Evolutionary conservation across 2,329 filamentous ascomycete genomes (phyloP).

Genomic region (Fusarium xylarioides): DNA sequence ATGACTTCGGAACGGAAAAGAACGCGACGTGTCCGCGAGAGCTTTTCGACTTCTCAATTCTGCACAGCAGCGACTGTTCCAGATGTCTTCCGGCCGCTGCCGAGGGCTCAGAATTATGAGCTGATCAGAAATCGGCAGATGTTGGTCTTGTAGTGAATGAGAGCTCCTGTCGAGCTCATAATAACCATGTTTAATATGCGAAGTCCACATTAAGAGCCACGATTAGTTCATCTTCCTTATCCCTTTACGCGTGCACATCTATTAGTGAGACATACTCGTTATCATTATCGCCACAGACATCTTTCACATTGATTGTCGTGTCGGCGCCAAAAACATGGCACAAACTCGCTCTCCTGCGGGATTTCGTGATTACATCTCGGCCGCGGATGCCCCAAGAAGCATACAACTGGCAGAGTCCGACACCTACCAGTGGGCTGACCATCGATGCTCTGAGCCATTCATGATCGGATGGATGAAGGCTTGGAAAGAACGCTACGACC

Average conservation of each 20-base stretch:
- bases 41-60: not conserved
- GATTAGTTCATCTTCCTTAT: not conserved
- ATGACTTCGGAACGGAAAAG: not conserved
- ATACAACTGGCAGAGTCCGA: conserved; percentile 17
- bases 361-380: conserved; percentile 23
- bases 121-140: not conserved
- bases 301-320: no score
- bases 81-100: not conserved
- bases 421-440: conserved; percentile 19
- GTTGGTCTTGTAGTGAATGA: not conserved
- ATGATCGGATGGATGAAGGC: conserved; percentile 26
- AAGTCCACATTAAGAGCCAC: not conserved
- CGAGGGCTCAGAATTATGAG: not conserved
- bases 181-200: not conserved
- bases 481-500: conserved; percentile 10
- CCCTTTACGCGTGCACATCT: not conserved
- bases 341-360: not conserved
- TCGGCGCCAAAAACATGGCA: not conserved
- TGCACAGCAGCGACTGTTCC: not conserved
- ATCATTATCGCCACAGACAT: not conserved
- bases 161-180: not conserved
- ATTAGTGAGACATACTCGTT: not conserved
- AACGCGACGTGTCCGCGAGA: not conserved
- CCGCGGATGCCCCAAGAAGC: conserved; percentile 8
- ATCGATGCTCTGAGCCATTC: conserved; percentile 27